phyloP scores from a whole-genome alignment of 257 asterid species.

The Nemophila menziesii region DNA sequence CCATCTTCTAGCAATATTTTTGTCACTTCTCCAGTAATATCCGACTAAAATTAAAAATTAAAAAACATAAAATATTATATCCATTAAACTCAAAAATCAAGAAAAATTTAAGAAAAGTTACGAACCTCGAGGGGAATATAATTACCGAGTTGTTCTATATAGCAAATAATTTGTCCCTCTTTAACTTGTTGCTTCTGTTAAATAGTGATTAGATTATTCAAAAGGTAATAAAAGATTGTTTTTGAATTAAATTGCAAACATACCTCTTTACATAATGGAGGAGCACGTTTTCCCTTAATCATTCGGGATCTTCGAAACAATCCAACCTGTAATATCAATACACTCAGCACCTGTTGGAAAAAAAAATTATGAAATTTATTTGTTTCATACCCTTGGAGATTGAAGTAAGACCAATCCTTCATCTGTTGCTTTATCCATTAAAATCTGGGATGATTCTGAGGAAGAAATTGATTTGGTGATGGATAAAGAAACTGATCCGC shows the following conservation, averaged over 20 bases:
- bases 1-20: conserved; percentile 66
- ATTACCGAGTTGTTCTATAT: conserved; percentile 79
- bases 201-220: conserved; percentile 4
- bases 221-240: neutral
- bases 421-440: conserved; percentile 55
- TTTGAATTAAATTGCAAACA: neutral
- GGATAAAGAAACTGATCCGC: conserved; percentile 50
- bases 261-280: conserved; percentile 88
- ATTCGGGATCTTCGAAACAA: conserved; percentile 75
- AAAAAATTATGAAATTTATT: neutral
- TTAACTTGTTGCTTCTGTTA: conserved; percentile 66
- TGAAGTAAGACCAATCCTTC: conserved; percentile 63
- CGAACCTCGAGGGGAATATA: conserved; percentile 75
- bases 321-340: conserved; percentile 59
- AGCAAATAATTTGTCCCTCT: conserved; percentile 91
- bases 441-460: conserved; percentile 27
- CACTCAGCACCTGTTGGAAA: conserved; percentile 8
- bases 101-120: conserved; percentile 1
- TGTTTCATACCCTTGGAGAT: conserved; percentile 60
- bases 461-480: conserved; percentile 32
- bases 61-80: neutral
- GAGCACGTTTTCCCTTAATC: conserved; percentile 68
- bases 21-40: conserved; percentile 67
- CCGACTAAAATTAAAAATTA: conserved; percentile 30
- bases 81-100: neutral